Evolutionary conservation across 371 early-diverging fungal species (phyloP).

Genomic region (Catenaria anguillulae): DNA sequence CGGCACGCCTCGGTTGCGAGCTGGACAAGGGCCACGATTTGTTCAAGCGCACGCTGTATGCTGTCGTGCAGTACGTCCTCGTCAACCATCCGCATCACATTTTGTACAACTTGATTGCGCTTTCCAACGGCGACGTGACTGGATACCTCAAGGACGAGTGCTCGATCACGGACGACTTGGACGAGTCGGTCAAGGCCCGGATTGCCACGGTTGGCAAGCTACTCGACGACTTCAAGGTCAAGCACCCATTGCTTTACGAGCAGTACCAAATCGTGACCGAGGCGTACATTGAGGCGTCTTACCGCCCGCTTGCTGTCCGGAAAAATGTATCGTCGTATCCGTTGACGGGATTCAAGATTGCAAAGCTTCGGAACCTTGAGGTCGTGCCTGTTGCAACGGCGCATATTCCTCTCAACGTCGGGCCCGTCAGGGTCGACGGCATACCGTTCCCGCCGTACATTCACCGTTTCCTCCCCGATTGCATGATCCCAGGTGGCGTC

Average conservation of each 20-base stretch:
- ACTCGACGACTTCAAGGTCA: conserved; percentile 11
- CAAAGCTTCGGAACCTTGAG: not conserved
- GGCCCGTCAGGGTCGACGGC: conserved; percentile 4
- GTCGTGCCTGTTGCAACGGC: conserved; percentile 9
- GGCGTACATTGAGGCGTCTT: conserved; percentile 7
- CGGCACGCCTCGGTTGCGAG: conserved; percentile 19
- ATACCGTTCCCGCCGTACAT: conserved; percentile 48
- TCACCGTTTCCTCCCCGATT: conserved; percentile 14
- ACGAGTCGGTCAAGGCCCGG: conserved; percentile 16
- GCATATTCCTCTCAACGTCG: not conserved
- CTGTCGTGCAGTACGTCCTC: conserved; percentile 20
- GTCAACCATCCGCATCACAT: conserved; percentile 26
- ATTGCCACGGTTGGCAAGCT: conserved; percentile 18
- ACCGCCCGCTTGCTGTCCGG: no score
- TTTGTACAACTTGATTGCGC: conserved; percentile 23
- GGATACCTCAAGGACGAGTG: not conserved
- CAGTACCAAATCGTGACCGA: conserved; percentile 8
- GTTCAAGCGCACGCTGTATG: conserved; percentile 17
- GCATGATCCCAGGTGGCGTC: conserved; percentile 29
- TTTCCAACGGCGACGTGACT: conserved; percentile 9
- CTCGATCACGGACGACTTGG: conserved; percentile 7
- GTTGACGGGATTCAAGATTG: conserved; percentile 24
- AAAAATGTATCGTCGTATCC: no score
- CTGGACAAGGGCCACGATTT: conserved; percentile 11
- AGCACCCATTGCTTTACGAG: conserved; percentile 10